Evolutionary conservation across 805 yeast species (phyloP).

Genomic region (Spencermartinsiella europaea): DNA sequence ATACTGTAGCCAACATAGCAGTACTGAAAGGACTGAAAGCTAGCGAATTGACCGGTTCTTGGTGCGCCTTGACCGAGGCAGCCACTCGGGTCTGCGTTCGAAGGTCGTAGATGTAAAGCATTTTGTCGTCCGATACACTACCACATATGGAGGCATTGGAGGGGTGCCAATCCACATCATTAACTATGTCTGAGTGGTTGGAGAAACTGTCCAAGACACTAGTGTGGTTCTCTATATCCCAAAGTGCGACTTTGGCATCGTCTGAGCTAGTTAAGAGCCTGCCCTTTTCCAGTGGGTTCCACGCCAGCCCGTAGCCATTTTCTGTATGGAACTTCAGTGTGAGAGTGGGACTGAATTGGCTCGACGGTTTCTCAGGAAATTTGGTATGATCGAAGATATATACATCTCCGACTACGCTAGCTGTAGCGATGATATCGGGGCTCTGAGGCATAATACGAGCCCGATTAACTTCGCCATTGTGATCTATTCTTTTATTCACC

Average conservation of each 20-base stretch:
- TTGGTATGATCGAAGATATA: conserved; percentile 23
- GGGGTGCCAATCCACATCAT: conserved; percentile 59
- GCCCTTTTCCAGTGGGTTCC: conserved; percentile 45
- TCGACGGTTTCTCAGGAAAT: conserved; percentile 4
- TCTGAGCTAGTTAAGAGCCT: conserved; percentile 58
- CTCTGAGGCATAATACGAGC: conserved; percentile 49
- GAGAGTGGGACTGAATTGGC: conserved; percentile 13
- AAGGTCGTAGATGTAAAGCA: conserved; percentile 57
- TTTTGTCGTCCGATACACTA: conserved; percentile 64
- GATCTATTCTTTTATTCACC: conserved; percentile 49
- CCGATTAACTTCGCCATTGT: conserved; percentile 62
- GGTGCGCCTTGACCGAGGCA: conserved; percentile 41
- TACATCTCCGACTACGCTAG: conserved; percentile 39
- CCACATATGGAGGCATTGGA: conserved; percentile 47
- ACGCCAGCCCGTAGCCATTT: conserved; percentile 69
- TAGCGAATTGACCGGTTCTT: conserved; percentile 61
- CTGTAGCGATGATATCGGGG: conserved; percentile 47
- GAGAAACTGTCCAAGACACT: conserved; percentile 1
- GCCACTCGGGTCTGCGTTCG: conserved; percentile 38
- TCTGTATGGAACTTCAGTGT: conserved; percentile 41
- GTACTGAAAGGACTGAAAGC: conserved; percentile 55
- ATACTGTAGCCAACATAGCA: conserved; percentile 66
- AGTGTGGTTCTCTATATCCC: conserved; percentile 48
- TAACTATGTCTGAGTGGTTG: conserved; percentile 35
- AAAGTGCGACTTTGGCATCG: conserved; percentile 62